These are phyloP conservation scores for Centrapalus pauciflorus DNA, from an alignment of 129 eudicot genomes.

Conservation along the genomic window DNA sequence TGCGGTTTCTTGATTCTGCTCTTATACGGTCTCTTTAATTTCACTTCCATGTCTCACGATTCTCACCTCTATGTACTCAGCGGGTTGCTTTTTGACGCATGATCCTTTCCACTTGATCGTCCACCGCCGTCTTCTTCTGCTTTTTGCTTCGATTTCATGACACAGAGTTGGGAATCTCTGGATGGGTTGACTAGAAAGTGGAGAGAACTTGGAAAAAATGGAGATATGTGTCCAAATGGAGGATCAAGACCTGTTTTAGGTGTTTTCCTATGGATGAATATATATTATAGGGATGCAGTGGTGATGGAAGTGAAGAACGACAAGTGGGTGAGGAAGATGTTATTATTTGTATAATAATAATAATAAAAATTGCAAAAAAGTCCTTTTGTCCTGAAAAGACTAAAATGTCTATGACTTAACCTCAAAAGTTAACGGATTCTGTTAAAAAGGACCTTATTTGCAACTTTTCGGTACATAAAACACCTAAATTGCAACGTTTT, in stretches of 20 bases:
- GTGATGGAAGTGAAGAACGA: conserved; percentile 73
- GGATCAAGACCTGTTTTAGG: conserved; percentile 83
- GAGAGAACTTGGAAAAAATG: conserved; percentile 45
- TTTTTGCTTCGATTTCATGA: conserved; percentile 45
- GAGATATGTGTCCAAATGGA: conserved; percentile 98
- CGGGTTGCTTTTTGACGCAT: conserved; percentile 77
- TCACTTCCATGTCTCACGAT: conserved; percentile 44
- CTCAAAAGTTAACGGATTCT: no score
- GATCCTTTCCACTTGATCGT: conserved; percentile 74
- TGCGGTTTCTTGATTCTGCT: no score
- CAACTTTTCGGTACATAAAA: no score
- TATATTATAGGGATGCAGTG: conserved; percentile 71
- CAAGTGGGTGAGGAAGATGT: conserved; percentile 36
- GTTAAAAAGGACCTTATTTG: no score
- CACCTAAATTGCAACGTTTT: no score
- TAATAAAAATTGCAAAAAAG: no score
- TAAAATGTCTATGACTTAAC: no score
- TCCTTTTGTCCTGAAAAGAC: no score
- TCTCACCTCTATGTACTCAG: conserved; percentile 61
- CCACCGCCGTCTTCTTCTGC: conserved; percentile 59
- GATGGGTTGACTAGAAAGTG: conserved; percentile 58
- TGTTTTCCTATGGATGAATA: conserved; percentile 93
- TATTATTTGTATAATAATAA: no score
- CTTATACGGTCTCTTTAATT: conserved; percentile 54
- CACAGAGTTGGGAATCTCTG: conserved; percentile 44